Conservation (phyloP, 2,329 filamentous ascomycete species). For the Alternaria brassicicola region DNA sequence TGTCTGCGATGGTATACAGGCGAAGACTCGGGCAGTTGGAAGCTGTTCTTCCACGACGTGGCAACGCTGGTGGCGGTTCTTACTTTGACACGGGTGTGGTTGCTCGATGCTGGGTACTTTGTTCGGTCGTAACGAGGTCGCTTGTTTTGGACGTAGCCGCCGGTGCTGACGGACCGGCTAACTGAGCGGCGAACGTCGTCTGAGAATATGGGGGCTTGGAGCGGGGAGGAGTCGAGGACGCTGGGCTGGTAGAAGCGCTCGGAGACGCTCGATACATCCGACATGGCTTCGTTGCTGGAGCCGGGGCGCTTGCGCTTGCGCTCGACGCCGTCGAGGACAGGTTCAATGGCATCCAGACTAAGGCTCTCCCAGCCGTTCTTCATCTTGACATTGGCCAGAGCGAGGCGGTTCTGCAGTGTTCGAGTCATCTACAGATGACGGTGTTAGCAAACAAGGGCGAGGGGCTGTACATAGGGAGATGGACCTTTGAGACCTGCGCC, state of each 20-base stretch:
- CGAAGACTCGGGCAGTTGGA: conserved; percentile 82
- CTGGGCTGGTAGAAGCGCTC: conserved; percentile 73
- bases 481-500: conserved; percentile 53
- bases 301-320: conserved; percentile 73
- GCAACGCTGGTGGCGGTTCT: conserved; percentile 63
- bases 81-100: conserved; percentile 72
- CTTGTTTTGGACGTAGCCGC: conserved; percentile 51
- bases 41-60: conserved; percentile 75
- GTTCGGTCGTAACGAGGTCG: conserved; percentile 42
- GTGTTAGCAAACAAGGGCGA: conserved; percentile 33
- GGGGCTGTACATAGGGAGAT: conserved; percentile 18
- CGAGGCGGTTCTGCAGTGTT: conserved; percentile 89
- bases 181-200: conserved; percentile 70
- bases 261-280: conserved; percentile 84
- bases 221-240: conserved; percentile 80
- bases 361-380: conserved; percentile 94
- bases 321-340: conserved; percentile 75
- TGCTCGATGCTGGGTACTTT: conserved; percentile 52
- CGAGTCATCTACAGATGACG: conserved; percentile 75
- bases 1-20: conserved; percentile 79
- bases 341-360: conserved; percentile 83
- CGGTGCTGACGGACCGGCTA: conserved; percentile 60
- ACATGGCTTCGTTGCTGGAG: conserved; percentile 73
- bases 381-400: conserved; percentile 95
- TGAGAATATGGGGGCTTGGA: conserved; percentile 83